Base-by-base conservation (phyloP, 352 stramenopile genomes). In the Phytophthora meadii region DNA sequence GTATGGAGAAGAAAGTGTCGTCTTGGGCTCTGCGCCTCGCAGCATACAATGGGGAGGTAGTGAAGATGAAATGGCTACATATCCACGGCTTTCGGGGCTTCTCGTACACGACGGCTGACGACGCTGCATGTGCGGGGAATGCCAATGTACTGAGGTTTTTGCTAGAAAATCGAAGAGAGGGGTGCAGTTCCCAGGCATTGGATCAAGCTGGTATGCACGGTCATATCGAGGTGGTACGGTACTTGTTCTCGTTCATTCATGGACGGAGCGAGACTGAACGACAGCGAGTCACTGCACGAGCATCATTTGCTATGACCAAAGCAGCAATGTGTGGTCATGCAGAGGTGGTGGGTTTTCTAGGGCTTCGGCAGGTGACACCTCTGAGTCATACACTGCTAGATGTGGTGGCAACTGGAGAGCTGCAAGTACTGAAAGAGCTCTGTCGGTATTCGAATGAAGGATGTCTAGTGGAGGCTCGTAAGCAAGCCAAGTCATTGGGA, bases 181-280 rank as follows among this genome's bases (percentile, higher is more conserved):
- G 77, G 1, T 82, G 74, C 30, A 80, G 72, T 14, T 61, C 54
- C 1, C 66, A 64, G 11, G 79, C 81, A 9, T 66, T 88, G 59
- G 72, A 84, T 42, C 52, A 83, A 36, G 78, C 82, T 5, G 82
- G 79, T 15, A 76, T 72, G n/a, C 80, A 86, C 46, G 79, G 79
- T 7, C 76, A 88, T 54, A 63, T 88, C 27, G 39, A 77, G 2
- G 65, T 88, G 9, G 70, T 88, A 17, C 58, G 69, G 28, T 88
- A 72, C 55, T 63, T 90, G 2, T 74, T 88, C 32, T 28, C 37
- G 3, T 65, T 72, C 34, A 62, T 71, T 40, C n/a, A 57, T 40
- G 70, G 47, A 7, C 44, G 36, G 52, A 36, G 6, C 14, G 55
- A 49, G 41, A 51, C 36, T 15, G 59, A 63, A 14, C 55, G 36